Evolutionary conservation across 441 rosid genomes (phyloP).

Genomic region (Bruguiera hainesii): DNA sequence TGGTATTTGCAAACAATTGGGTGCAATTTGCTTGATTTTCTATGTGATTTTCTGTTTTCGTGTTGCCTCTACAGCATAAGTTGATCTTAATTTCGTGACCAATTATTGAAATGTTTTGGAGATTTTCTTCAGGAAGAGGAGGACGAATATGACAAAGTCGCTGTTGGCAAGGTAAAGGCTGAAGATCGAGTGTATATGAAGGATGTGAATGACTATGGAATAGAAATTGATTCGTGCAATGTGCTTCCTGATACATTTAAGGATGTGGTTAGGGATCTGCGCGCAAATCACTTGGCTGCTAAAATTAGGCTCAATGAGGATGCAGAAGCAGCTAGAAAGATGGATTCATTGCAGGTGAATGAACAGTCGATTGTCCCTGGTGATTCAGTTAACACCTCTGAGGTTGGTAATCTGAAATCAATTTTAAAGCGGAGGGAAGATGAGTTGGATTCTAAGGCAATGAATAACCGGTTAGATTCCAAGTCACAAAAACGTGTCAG

Average conservation of each 20-base stretch:
- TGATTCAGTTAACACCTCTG: constrained; percentile 15
- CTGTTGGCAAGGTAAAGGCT: constrained; percentile 52
- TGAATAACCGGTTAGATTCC: constrained; percentile 23
- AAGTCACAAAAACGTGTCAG: constrained; percentile 80
- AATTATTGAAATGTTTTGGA: neutral
- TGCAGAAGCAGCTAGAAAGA: constrained; percentile 66
- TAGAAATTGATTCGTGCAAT: constrained; percentile 43
- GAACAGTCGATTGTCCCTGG: constrained; percentile 24
- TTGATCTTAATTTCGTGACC: too few species aligned
- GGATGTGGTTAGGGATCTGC: constrained; percentile 57
- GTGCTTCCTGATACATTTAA: constrained; percentile 47
- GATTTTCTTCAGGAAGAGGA: constrained; percentile 69
- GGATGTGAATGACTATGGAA: constrained; percentile 50
- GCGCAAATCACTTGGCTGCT: constrained; percentile 73
- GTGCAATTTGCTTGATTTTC: too few species aligned
- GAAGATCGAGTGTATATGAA: constrained; percentile 49
- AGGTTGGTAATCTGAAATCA: constrained; percentile 51
- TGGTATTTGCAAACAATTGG: too few species aligned
- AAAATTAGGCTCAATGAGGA: constrained; percentile 74
- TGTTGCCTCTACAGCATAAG: too few species aligned
- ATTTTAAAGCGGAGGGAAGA: constrained; percentile 71
- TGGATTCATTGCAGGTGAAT: constrained; percentile 54
- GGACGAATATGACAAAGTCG: constrained; percentile 71
- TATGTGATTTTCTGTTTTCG: too few species aligned
- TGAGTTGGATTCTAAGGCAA: constrained; percentile 38